Evolutionary conservation across 768 basidiomycete genomes (phyloP).

Genomic region (Phaeolepiota aurea): DNA sequence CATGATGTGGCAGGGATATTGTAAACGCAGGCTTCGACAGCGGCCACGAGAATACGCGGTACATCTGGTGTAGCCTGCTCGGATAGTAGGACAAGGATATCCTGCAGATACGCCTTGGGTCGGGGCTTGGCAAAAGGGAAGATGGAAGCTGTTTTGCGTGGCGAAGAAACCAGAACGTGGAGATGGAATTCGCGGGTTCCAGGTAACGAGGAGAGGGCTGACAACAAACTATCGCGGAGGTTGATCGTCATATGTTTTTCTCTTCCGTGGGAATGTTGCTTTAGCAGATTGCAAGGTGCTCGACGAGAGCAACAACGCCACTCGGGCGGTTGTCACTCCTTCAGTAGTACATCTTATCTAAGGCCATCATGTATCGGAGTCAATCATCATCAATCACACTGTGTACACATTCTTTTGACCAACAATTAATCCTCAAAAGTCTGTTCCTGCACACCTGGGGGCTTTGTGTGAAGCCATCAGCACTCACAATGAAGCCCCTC

Average conservation of each 20-base stretch:
- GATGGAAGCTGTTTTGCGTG: conserved; percentile 57
- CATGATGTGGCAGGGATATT: conserved; percentile 59
- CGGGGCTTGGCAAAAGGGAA: conserved; percentile 70
- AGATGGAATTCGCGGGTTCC: conserved; percentile 68
- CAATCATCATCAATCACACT: neutral
- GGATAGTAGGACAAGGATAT: conserved; percentile 69
- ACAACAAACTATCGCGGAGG: conserved; percentile 58
- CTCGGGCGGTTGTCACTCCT: too few species aligned
- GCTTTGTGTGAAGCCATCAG: neutral
- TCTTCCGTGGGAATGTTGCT: conserved; percentile 2
- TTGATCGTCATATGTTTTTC: conserved; percentile 11
- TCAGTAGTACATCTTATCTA: neutral
- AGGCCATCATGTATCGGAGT: neutral
- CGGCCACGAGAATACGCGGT: conserved; percentile 60
- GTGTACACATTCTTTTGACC: neutral
- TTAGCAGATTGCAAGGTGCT: neutral
- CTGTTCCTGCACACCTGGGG: neutral
- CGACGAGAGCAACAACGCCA: too few species aligned
- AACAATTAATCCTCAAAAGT: neutral
- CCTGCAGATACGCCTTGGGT: conserved; percentile 62
- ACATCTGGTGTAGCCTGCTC: conserved; percentile 44
- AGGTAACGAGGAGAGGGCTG: conserved; percentile 45
- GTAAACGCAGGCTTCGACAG: conserved; percentile 75
- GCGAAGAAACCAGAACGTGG: conserved; percentile 61
- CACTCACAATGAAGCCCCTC: neutral